These are phyloP conservation scores for Tulasnella sp. DNA, from an alignment of 768 basidiomycete genomes.

Conservation along the genomic window DNA sequence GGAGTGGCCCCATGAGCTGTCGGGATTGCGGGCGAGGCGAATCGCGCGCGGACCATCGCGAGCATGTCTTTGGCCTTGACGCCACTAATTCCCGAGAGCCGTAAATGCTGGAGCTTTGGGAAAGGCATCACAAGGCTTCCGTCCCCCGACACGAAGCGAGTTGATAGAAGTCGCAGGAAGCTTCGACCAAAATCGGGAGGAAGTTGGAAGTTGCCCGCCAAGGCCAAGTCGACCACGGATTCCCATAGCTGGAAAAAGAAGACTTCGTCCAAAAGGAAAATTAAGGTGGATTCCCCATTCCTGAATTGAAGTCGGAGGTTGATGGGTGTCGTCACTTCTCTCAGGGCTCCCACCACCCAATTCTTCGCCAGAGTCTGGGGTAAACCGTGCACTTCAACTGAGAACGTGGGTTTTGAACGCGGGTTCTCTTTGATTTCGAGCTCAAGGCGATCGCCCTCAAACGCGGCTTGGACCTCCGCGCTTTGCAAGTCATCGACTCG, in stretches of 20 bases:
- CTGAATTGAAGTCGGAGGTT: background rate
- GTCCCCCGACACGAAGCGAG: no score
- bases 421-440: background rate
- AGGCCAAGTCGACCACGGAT: background rate
- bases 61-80: background rate
- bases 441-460: background rate
- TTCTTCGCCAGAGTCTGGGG: background rate
- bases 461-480: background rate
- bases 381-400: background rate
- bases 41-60: background rate
- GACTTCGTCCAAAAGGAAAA: background rate
- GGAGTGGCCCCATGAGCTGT: background rate
- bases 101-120: background rate
- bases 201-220: no score
- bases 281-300: no score
- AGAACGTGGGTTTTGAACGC: background rate
- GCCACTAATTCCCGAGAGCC: background rate
- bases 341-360: background rate
- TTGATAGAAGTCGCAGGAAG: no score
- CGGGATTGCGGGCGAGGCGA: background rate
- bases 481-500: background rate
- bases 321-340: background rate
- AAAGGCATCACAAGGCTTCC: background rate
- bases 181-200: no score
- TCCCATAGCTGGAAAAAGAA: background rate